Conservation (phyloP, 495 filamentous ascomycete genomes). For the Hypoxylon fragiforme region DNA sequence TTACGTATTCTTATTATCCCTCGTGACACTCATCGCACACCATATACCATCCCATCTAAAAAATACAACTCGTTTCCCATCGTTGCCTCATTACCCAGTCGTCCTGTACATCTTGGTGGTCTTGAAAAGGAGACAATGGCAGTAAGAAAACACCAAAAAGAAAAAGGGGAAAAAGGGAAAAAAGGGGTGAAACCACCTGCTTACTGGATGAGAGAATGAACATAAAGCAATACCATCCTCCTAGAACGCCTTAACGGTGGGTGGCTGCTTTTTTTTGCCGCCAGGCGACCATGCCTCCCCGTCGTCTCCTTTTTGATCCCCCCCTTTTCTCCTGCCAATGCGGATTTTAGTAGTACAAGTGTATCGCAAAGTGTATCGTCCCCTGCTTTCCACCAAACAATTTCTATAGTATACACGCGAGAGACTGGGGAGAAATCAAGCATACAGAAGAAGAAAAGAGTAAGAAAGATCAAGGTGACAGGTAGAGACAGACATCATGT, state of each 20-base stretch:
- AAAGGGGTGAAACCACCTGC: too few relatives aligned
- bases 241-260: constrained; percentile 17
- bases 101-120: background rate
- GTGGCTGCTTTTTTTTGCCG: background rate
- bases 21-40: background rate
- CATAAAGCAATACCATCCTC: background rate
- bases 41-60: constrained; percentile 9
- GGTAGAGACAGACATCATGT: background rate
- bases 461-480: background rate
- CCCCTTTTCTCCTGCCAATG: constrained; percentile 23
- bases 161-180: constrained; percentile 1
- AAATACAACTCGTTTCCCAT: constrained; percentile 26
- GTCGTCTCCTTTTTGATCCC: constrained; percentile 1
- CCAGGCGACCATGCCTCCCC: constrained; percentile 10
- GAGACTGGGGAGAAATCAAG: constrained; percentile 8
- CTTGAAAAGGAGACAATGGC: background rate
- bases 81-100: background rate
- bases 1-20: constrained; percentile 6
- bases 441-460: background rate
- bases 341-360: constrained; percentile 29
- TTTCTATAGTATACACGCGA: constrained; percentile 26
- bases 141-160: background rate
- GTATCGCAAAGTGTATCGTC: too few relatives aligned
- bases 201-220: constrained; percentile 11
- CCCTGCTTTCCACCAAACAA: constrained; percentile 10